A percentile compares a stretch with the other conserved stretches of the same genome.
These are phyloP conservation scores for Eucalyptus caleyi DNA, from an alignment of 345 rosid species.

Conservation along the genomic window DNA sequence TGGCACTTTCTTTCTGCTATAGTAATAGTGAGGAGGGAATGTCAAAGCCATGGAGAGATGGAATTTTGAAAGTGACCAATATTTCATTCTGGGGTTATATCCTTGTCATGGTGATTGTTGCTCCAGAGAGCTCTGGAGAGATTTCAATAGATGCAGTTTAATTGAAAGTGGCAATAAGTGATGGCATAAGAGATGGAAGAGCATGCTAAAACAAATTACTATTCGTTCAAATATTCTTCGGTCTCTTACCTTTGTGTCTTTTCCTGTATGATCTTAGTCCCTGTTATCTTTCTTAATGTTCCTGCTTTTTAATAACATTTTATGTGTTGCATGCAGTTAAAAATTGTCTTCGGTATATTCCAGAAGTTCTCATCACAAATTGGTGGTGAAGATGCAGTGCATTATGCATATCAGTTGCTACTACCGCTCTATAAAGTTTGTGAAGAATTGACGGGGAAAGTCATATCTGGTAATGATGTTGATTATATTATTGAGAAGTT, in stretches of 20 bases:
- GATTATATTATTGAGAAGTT: background rate
- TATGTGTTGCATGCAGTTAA: conserved; percentile 42
- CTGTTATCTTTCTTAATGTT: background rate
- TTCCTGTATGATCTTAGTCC: background rate
- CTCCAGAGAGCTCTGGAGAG: background rate
- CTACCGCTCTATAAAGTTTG: conserved; percentile 75
- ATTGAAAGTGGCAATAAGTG: background rate
- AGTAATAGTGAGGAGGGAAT: background rate
- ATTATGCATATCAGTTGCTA: conserved; percentile 44
- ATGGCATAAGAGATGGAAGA: background rate
- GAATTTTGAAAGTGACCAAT: background rate
- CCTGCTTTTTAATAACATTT: background rate
- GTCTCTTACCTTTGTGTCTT: background rate
- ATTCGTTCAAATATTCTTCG: background rate
- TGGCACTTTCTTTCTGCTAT: background rate
- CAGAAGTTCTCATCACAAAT: conserved; percentile 27
- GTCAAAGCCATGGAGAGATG: background rate
- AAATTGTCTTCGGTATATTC: conserved; percentile 46
- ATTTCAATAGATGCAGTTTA: background rate
- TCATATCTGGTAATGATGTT: conserved; percentile 38
- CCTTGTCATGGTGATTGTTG: background rate
- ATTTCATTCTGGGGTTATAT: background rate
- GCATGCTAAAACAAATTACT: background rate
- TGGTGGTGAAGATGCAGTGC: conserved; percentile 23
- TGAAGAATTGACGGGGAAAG: conserved; percentile 81